These are phyloP conservation scores for Nepenthes mirabilis DNA, from an alignment of 148 eudicot species.

Conservation along the genomic window DNA sequence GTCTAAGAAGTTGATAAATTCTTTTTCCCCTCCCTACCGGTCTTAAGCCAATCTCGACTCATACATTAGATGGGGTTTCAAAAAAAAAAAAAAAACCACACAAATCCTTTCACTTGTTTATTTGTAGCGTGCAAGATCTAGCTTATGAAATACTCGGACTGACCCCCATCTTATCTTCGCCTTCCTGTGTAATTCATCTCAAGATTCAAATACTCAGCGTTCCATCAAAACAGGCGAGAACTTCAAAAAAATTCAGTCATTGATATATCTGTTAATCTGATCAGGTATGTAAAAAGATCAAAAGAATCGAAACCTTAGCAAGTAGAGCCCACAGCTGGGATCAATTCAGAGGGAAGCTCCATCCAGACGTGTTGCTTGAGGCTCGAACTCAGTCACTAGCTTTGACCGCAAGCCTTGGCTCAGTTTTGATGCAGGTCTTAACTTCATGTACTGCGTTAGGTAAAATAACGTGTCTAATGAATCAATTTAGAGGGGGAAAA, in stretches of 20 bases:
- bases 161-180: neutral
- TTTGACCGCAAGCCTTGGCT: constrained; percentile 25
- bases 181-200: neutral
- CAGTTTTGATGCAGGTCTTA: constrained; percentile 30
- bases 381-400: constrained; percentile 16
- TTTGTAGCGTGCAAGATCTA: too few species aligned
- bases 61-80: too few species aligned
- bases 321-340: constrained; percentile 11
- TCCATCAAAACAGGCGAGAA: neutral
- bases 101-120: too few species aligned
- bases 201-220: neutral
- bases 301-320: constrained; percentile 14
- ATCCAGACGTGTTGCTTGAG: constrained; percentile 19
- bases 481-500: neutral
- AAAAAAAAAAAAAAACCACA: too few species aligned
- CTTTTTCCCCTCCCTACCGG: too few species aligned
- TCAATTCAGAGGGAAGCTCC: constrained; percentile 22
- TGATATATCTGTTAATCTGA: neutral
- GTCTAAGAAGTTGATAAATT: too few species aligned
- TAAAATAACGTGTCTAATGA: neutral
- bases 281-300: neutral
- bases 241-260: neutral
- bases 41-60: too few species aligned
- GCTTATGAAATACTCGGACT: too few species aligned
- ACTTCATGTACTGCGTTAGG: neutral